Evolutionary conservation across 345 rosid genomes (phyloP), one percentile per base, ranked within the genome.

Genomic region (Nephelium lappaceum): DNA sequence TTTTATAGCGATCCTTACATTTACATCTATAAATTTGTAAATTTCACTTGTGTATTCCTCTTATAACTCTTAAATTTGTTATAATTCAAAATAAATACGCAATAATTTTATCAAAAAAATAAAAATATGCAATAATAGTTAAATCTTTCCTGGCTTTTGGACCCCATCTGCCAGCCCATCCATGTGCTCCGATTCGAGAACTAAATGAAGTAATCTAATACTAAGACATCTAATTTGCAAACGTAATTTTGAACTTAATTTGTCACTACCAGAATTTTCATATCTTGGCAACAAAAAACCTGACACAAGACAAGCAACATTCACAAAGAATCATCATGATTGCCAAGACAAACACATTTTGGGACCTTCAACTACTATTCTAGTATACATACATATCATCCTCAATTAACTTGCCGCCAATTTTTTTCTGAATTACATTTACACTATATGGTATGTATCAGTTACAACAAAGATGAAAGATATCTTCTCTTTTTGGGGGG

Each of bases 361-460:
- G 64, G 27, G 51, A 74, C 15, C 3, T 47, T 47, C 38, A 47
- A 25, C 21, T 47, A 45, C 69, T 60, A 60, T 5, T 42, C 66
- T 60, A 73, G 53, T 74, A 43, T 72, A 21, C 23, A 68, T 42
- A 24, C 62, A 24, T 73, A 76, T 76, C 53, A 53, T 51, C 23
- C 53, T 67, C 36, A 6, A 71, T 58, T 67, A 71, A 25, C 49
- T 61, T 68, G 78, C 79, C 69, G 18, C 61, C 65, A 73, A 74
- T 78, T 66, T 73, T 63, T 71, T 73, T 69, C 71, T 21, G 75
- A 74, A 75, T 75, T 77, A 79, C 83, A 82, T 77, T 80, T 85
- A 85, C 81, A 82, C 77, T 81, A 77, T 66, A 64, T 45, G 45
- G 69, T 74, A 79, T 73, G 19, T 11, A 80, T 49, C n/a, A 76